phyloP scores from a whole-genome alignment of 345 rosid species.

The Aethionema arabicum region DNA sequence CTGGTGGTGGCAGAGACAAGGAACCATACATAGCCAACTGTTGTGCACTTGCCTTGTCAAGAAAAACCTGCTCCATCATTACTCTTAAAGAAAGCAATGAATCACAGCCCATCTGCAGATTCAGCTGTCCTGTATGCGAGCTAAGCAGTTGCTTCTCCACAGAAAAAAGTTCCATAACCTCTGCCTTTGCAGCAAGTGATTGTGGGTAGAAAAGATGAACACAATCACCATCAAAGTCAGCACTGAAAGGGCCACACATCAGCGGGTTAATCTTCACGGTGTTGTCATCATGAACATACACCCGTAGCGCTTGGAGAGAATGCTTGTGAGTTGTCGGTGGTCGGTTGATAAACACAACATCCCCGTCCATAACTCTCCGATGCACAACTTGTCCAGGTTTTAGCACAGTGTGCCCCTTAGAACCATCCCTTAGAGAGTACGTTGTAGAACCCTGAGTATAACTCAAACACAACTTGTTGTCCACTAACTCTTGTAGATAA shows the following conservation, averaged over 20 bases:
- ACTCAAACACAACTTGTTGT: conserved; percentile 67
- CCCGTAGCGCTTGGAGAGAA: conserved; percentile 87
- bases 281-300: conserved; percentile 90
- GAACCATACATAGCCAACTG: conserved; percentile 77
- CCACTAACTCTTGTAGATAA: conserved; percentile 70
- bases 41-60: conserved; percentile 55
- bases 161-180: conserved; percentile 86
- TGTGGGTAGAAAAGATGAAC: conserved; percentile 93
- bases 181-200: conserved; percentile 88
- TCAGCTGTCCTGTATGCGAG: conserved; percentile 83
- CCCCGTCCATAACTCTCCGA: conserved; percentile 89
- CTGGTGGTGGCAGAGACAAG: conserved; percentile 63
- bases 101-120: conserved; percentile 74
- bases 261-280: conserved; percentile 91
- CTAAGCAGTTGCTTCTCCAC: conserved; percentile 91
- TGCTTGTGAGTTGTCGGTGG: conserved; percentile 98
- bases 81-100: conserved; percentile 67
- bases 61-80: conserved; percentile 53
- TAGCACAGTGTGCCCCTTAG: conserved; percentile 80
- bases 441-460: conserved; percentile 72
- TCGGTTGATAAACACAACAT: conserved; percentile 82
- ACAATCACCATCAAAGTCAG: conserved; percentile 99
- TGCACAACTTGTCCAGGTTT: conserved; percentile 85
- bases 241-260: conserved; percentile 88
- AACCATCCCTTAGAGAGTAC: conserved; percentile 83